Evolutionary conservation across 2,329 filamentous ascomycete species (phyloP).

Genomic region (Xenosphaeropsis pyriputrescens): DNA sequence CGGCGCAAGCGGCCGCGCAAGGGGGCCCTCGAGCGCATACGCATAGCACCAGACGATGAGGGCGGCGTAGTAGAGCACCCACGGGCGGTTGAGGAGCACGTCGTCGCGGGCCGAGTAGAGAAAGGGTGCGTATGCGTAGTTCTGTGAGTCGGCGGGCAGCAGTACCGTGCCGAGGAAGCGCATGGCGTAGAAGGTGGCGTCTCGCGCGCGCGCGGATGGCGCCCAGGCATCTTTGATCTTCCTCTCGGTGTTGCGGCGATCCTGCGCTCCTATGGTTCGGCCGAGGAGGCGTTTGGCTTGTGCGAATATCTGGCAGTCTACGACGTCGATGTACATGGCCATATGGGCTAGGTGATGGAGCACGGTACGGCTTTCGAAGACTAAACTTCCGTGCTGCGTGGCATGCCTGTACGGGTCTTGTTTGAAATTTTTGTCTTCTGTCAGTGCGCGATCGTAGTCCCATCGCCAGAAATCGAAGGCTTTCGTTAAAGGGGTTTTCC

Average conservation of each 20-base stretch:
- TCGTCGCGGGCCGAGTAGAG: constrained; percentile 76
- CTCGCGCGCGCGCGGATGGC: constrained; percentile 70
- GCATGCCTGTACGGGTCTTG: constrained; percentile 38
- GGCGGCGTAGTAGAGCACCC: constrained; percentile 88
- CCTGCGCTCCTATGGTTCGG: constrained; percentile 67
- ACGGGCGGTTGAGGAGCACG: constrained; percentile 77
- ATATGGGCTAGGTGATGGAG: constrained; percentile 92
- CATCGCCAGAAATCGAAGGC: constrained; percentile 91
- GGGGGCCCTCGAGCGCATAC: constrained; percentile 73
- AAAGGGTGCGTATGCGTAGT: constrained; percentile 20
- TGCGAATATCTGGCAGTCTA: constrained; percentile 95
- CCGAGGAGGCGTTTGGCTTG: constrained; percentile 75
- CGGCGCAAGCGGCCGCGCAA: constrained; percentile 27
- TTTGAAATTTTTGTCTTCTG: constrained; percentile 35
- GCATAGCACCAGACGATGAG: constrained; percentile 94
- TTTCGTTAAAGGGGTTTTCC: constrained; percentile 70
- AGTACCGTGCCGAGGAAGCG: constrained; percentile 81
- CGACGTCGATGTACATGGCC: constrained; percentile 93
- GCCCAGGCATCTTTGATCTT: constrained; percentile 87
- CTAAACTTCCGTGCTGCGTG: constrained; percentile 48
- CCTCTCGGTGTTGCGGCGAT: constrained; percentile 64
- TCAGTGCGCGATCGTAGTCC: constrained; percentile 72
- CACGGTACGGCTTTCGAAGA: constrained; percentile 80
- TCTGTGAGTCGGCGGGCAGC: constrained; percentile 36
- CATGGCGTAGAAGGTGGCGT: constrained; percentile 84